Percentiles rank a stretch among this genome's conserved stretches.
These are phyloP conservation scores for Lichtheimia corymbifera DNA, from an alignment of 371 early-diverging fungal species.

Conservation along the genomic window DNA sequence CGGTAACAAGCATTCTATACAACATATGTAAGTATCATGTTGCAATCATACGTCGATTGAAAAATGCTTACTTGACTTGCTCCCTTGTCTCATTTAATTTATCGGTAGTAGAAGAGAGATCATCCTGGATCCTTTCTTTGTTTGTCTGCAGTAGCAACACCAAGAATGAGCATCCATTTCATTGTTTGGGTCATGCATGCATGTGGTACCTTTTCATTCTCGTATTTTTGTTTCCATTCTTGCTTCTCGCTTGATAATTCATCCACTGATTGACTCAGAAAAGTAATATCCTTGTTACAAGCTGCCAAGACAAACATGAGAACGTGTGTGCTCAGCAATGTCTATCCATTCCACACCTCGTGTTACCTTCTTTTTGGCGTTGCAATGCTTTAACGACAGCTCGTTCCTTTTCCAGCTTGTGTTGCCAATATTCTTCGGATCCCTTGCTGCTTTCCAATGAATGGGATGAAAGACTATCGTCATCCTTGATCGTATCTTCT, in stretches of 20 bases:
- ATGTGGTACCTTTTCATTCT: slow-evolving; percentile 31
- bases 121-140: slow-evolving; percentile 13
- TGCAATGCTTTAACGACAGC: slow-evolving; percentile 41
- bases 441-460: slow-evolving; percentile 5
- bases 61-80: slow-evolving; percentile 2
- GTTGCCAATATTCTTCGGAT: slow-evolving; percentile 10
- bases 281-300: slow-evolving; percentile 35
- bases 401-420: slow-evolving; percentile 35
- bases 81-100: slow-evolving; percentile 8
- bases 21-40: background rate
- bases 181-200: slow-evolving; percentile 1
- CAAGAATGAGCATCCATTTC: background rate
- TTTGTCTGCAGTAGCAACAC: background rate
- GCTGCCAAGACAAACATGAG: slow-evolving; percentile 16
- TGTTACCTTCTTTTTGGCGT: slow-evolving; percentile 46
- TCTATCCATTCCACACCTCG: background rate
- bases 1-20: slow-evolving; percentile 20
- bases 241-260: slow-evolving; percentile 24
- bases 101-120: slow-evolving; percentile 6
- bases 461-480: background rate
- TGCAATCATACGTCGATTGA: background rate
- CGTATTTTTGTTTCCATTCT: slow-evolving; percentile 31
- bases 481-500: background rate
- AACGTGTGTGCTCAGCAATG: background rate
- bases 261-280: slow-evolving; percentile 34